A percentile compares a stretch with the other conserved stretches of the same genome.
phyloP scores from a whole-genome alignment of 768 basidiomycete species.

The Gymnopilus dilepis region DNA sequence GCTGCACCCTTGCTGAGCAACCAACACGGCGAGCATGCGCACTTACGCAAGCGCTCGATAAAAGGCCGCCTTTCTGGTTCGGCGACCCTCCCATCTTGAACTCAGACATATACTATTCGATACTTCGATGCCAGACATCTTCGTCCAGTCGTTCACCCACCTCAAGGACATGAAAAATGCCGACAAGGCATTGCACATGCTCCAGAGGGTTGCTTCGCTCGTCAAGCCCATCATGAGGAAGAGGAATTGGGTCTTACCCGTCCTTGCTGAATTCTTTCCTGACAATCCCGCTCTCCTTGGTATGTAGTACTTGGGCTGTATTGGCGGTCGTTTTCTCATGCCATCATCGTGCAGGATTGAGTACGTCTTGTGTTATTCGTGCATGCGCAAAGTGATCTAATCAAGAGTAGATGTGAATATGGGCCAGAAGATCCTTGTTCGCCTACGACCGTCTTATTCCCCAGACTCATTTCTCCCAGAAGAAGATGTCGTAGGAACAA shows the following conservation, averaged over 20 bases:
- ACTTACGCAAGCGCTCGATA: conserved; percentile 29
- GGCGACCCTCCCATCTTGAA: not conserved
- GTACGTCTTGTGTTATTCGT: too few relatives aligned
- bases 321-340: conserved; percentile 11
- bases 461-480: conserved; percentile 77
- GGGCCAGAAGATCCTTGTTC: conserved; percentile 83
- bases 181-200: conserved; percentile 68
- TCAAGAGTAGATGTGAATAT: conserved; percentile 65
- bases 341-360: conserved; percentile 35
- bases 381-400: not conserved
- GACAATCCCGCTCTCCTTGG: conserved; percentile 74
- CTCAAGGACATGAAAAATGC: conserved; percentile 71
- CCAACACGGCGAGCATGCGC: conserved; percentile 11
- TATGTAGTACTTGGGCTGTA: conserved; percentile 38
- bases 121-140: conserved; percentile 54
- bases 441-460: conserved; percentile 74
- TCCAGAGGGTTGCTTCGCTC: conserved; percentile 73
- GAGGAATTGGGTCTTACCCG: conserved; percentile 77
- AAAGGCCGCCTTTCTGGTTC: not conserved
- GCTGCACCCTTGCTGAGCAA: conserved; percentile 3
- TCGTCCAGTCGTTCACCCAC: conserved; percentile 72
- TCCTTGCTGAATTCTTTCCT: conserved; percentile 90
- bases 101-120: not conserved
- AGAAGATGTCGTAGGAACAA: conserved; percentile 77
- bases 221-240: conserved; percentile 96